Percentiles rank a stretch among this genome's conserved stretches.
phyloP scores from a whole-genome alignment of 2,329 filamentous ascomycete species.

The Venturiaceae sp. region DNA sequence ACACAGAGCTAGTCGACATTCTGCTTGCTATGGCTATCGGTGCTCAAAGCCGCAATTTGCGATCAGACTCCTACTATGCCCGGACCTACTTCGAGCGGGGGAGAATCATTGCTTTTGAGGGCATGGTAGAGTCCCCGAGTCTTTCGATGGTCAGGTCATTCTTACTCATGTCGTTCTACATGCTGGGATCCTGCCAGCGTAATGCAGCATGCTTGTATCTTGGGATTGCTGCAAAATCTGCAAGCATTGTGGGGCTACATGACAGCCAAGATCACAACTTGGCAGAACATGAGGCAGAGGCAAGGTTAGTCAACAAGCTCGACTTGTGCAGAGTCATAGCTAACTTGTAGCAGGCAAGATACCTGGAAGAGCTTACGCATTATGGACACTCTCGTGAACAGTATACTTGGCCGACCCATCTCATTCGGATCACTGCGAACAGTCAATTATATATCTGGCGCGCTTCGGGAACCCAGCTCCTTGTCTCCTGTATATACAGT shows the following conservation, averaged over 20 bases:
- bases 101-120: slow-evolving; percentile 37
- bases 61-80: slow-evolving; percentile 19
- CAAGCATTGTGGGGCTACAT: slow-evolving; percentile 48
- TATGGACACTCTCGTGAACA: slow-evolving; percentile 37
- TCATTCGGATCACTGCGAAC: slow-evolving; percentile 14
- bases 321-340: neutral
- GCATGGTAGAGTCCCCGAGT: slow-evolving; percentile 44
- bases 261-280: slow-evolving; percentile 19
- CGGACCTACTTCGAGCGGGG: slow-evolving; percentile 38
- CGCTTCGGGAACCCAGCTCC: neutral
- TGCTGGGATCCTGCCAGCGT: slow-evolving; percentile 47
- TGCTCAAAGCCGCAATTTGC: slow-evolving; percentile 33
- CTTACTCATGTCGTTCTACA: slow-evolving; percentile 49
- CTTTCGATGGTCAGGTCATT: slow-evolving; percentile 43
- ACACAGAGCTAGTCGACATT: slow-evolving; percentile 17
- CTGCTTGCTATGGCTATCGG: slow-evolving; percentile 45
- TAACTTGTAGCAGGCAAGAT: slow-evolving; percentile 22
- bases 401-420: slow-evolving; percentile 38
- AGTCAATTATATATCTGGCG: slow-evolving; percentile 1
- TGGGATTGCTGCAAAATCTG: slow-evolving; percentile 48
- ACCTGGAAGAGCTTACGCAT: slow-evolving; percentile 39
- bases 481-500: slow-evolving; percentile 1
- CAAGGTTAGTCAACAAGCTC: slow-evolving; percentile 10
- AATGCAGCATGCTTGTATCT: slow-evolving; percentile 56
- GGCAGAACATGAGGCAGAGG: slow-evolving; percentile 7